Evolutionary conservation across 2,329 filamentous ascomycete genomes (phyloP).

Genomic region (Amylocarpus encephaloides): DNA sequence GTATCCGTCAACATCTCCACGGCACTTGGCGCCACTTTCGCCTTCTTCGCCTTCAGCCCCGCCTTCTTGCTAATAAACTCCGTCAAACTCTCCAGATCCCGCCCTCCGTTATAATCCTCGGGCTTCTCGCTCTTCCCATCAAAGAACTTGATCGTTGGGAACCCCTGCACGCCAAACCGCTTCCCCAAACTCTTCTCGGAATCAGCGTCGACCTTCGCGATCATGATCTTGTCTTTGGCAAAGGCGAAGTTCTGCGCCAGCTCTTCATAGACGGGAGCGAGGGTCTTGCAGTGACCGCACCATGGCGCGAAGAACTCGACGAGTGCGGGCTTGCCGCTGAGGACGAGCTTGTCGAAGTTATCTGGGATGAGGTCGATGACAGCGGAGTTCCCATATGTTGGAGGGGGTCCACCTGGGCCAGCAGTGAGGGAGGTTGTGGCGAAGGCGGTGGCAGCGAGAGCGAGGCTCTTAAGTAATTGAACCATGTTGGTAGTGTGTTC

Average conservation of each 20-base stretch:
- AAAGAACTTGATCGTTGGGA: constrained; percentile 96
- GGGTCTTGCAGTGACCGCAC: constrained; percentile 98
- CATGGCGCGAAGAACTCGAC: constrained; percentile 98
- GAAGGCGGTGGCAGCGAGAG: constrained; percentile 49
- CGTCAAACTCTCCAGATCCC: constrained; percentile 79
- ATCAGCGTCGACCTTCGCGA: constrained; percentile 96
- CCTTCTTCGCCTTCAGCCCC: constrained; percentile 69
- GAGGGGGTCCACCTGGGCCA: constrained; percentile 13
- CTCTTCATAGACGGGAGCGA: constrained; percentile 92
- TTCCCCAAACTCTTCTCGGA: constrained; percentile 77
- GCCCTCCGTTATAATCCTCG: constrained; percentile 75
- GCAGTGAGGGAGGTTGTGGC: constrained; percentile 40
- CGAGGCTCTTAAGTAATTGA: constrained; percentile 49
- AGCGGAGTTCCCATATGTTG: constrained; percentile 61
- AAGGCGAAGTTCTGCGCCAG: constrained; percentile 69
- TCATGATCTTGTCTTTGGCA: constrained; percentile 66
- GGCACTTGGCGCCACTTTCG: constrained; percentile 64
- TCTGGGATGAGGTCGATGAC: constrained; percentile 83
- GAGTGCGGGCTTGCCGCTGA: constrained; percentile 89
- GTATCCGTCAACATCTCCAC: constrained; percentile 76
- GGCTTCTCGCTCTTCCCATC: constrained; percentile 88
- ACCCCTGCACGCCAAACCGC: constrained; percentile 84
- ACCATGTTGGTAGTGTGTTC: constrained; percentile 24
- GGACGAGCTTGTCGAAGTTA: constrained; percentile 88
- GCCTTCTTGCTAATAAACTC: constrained; percentile 84